These are phyloP conservation scores for Pseudonitzschia multiseries DNA, from an alignment of 108 stramenopile genomes.

Conservation along the genomic window DNA sequence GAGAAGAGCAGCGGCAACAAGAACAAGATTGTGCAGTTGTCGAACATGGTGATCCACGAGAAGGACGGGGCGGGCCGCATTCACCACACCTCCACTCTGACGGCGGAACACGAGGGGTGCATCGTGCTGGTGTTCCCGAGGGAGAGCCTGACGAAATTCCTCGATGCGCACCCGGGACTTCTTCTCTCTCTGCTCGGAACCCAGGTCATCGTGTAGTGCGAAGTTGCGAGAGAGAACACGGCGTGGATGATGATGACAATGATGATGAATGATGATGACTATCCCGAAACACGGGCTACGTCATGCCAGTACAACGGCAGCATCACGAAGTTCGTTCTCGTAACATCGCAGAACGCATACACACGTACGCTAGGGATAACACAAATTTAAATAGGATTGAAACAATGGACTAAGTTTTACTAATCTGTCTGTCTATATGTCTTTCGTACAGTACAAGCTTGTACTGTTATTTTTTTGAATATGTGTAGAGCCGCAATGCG, in stretches of 20 bases:
- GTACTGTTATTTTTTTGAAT: too few species aligned
- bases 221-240: too few species aligned
- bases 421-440: too few species aligned
- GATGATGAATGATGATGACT: background rate
- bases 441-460: too few species aligned
- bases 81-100: slow-evolving; percentile 77
- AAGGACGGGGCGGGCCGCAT: slow-evolving; percentile 39
- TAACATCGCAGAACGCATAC: too few species aligned
- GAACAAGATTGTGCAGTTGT: slow-evolving; percentile 34
- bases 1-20: slow-evolving; percentile 31
- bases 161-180: slow-evolving; percentile 83
- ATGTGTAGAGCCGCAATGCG: too few species aligned
- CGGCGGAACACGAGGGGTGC: slow-evolving; percentile 87
- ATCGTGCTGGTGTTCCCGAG: slow-evolving; percentile 76
- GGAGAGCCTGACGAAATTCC: slow-evolving; percentile 67
- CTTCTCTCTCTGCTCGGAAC: slow-evolving; percentile 85
- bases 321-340: too few species aligned
- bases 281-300: too few species aligned
- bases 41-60: slow-evolving; percentile 56
- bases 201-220: slow-evolving; percentile 77
- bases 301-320: background rate
- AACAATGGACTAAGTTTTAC: too few species aligned
- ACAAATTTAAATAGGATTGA: too few species aligned
- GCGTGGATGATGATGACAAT: too few species aligned
- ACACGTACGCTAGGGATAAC: too few species aligned